Conservation (phyloP, 2,329 filamentous ascomycete species). For the Aspergillus caelatus region DNA sequence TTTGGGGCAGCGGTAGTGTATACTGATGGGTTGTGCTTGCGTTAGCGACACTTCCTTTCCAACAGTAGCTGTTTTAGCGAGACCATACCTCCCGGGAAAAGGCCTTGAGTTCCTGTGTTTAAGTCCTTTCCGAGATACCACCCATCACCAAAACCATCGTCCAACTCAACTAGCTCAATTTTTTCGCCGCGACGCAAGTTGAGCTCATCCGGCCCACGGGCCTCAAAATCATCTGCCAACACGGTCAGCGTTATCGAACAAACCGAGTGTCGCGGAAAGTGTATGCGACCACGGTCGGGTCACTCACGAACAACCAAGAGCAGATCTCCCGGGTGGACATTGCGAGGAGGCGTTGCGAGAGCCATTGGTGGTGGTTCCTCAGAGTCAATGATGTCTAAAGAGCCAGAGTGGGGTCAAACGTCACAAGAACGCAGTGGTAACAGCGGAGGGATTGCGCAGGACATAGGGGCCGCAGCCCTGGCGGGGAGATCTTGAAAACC, state of each 20-base stretch:
- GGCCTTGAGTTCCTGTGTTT: conserved; percentile 44
- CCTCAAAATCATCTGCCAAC: conserved; percentile 80
- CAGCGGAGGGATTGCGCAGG: conserved; percentile 28
- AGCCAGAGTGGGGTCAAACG: conserved; percentile 13
- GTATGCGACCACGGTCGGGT: conserved; percentile 15
- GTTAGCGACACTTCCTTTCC: conserved; percentile 1
- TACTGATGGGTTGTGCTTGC: conserved; percentile 19
- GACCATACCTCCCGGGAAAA: conserved; percentile 52
- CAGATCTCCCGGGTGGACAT: conserved; percentile 45
- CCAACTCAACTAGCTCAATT: conserved; percentile 65
- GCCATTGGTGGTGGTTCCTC: conserved; percentile 31
- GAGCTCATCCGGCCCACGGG: conserved; percentile 90
- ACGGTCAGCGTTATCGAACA: conserved; percentile 20
- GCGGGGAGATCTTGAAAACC: conserved; percentile 15
- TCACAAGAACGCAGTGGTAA: conserved; percentile 10
- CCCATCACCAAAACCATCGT: conserved; percentile 69
- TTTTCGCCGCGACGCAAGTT: conserved; percentile 76
- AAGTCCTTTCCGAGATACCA: conserved; percentile 63
- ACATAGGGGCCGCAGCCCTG: conserved; percentile 35
- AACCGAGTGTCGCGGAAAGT: conserved; percentile 8
- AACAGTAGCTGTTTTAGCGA: neutral
- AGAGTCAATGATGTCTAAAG: conserved; percentile 17
- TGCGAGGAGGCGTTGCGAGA: conserved; percentile 36
- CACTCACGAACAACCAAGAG: conserved; percentile 52
- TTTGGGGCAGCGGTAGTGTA: conserved; percentile 30